Base-by-base conservation (phyloP, 805 yeast genomes). In the Saturnispora serradocipensis region DNA sequence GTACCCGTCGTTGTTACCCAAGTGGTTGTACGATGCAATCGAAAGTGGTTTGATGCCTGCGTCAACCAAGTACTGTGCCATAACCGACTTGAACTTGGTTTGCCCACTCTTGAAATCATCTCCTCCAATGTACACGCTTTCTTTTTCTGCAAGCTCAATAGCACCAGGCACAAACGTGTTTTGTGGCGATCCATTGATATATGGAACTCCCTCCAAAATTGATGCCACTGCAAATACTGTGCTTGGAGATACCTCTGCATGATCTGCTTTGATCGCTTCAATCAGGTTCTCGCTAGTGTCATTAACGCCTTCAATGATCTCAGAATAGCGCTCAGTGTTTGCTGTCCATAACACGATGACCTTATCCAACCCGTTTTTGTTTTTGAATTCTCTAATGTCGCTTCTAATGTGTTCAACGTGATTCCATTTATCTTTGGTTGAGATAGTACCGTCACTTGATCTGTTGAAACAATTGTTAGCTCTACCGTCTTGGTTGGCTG, bases 71-170 rank as follows among this genome's bases (percentile, higher is more conserved):
- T 84, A 90, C 72, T 91, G 97, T 22, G 97, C 97, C 68, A 90
- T 77, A 18, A 90, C 97, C n/a, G 97, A 88, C 74, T 90, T 90
- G 64, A 90, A 70, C 73, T 90, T 90, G 54, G 98, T 90, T 74
- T 90, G 98, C 54, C 98, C 98, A 61, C 90, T 80, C 76, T 90
- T 90, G 78, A 90, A 90, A 71, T 90, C 98, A 70, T 90, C 98
- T 61, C 98, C 98, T 52, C 96, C 98, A 63, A 90, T 89, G 66
- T 84, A 87, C 34, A 86, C 72, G 57, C 77, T 70, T 67, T 87
- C 66, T 61, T 76, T 65, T 70, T 89, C 96, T 46, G 97, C 95
- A 59, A 90, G 79, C 70, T 88, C 89, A 64, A 91, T 78, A 56
- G 85, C 86, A 58, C 98, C 98, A 22, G 97, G 97, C 52, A 88